Evolutionary conservation across 768 basidiomycete genomes (phyloP).

Genomic region (Lentinus tigrinus): DNA sequence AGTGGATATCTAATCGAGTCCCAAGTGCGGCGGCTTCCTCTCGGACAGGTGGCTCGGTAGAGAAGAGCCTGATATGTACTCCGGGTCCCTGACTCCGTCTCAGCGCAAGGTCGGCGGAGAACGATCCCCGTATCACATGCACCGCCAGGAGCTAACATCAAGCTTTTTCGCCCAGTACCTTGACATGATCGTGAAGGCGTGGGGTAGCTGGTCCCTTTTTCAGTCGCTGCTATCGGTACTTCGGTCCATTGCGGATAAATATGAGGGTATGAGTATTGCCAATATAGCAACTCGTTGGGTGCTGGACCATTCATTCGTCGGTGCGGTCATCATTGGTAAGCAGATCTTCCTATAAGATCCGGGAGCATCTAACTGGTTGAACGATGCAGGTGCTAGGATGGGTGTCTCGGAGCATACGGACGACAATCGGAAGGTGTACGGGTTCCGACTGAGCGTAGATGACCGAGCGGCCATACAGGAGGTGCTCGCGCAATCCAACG

Average conservation of each 20-base stretch:
- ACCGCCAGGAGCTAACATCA: background rate
- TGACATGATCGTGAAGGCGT: slow-evolving; percentile 76
- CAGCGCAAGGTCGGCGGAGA: slow-evolving; percentile 66
- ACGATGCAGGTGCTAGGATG: slow-evolving; percentile 58
- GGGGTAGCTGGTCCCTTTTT: slow-evolving; percentile 79
- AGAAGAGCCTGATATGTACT: slow-evolving; percentile 72
- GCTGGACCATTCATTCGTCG: slow-evolving; percentile 73
- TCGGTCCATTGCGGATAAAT: slow-evolving; percentile 62
- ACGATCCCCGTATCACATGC: background rate
- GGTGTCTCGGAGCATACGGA: slow-evolving; percentile 73
- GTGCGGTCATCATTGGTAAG: slow-evolving; percentile 75
- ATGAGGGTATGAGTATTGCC: slow-evolving; percentile 65
- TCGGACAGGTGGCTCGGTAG: slow-evolving; percentile 70
- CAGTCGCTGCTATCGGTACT: slow-evolving; percentile 62
- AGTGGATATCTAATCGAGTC: background rate
- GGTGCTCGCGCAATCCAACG: slow-evolving; percentile 61
- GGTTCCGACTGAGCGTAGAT: slow-evolving; percentile 50
- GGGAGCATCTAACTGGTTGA: background rate
- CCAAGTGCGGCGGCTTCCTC: slow-evolving; percentile 80
- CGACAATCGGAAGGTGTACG: slow-evolving; percentile 66
- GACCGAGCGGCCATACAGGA: slow-evolving; percentile 65
- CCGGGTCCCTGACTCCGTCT: slow-evolving; percentile 69
- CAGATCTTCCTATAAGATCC: slow-evolving; percentile 1
- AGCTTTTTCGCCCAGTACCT: slow-evolving; percentile 66
- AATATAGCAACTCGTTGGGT: slow-evolving; percentile 85